Evolutionary conservation across 805 yeast genomes (phyloP), one percentile per base, ranked within the genome.

Genomic region (Kurtzmaniella fragi): DNA sequence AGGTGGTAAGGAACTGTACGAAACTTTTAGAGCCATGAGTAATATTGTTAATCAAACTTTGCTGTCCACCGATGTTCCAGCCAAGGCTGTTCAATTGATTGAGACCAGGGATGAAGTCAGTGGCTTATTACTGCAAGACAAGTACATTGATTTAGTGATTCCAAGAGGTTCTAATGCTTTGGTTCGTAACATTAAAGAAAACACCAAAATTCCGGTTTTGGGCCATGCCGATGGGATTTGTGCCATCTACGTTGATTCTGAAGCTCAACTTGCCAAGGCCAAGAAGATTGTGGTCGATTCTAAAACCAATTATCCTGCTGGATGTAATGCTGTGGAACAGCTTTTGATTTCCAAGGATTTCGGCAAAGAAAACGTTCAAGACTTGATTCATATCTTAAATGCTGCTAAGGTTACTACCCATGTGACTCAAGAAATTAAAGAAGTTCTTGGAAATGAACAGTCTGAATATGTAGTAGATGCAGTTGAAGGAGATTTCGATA

Each of bases 191-290:
- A 90, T 93, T 60, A 93, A 95, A 64, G 73, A 77, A 17, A 78
- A 78, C 57, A 91, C 99, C 17, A 88, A 88, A 59, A 95, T 93
- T 51, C 98, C 99, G 4, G 99, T 93, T 6, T 66, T 93, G 56
- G 99, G 99, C 41, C 99, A 93, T 60, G 99, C 99, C 7, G 98
- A 93, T 62, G 99, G 99, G 34, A 83, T 91, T 44, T 93, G 99
- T 63, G 81, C 97, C 2, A 77, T 91, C 6, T 93, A 78, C 53
- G 71, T 91, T 17, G 95, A 90, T 58, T 76, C 74, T 41, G 78
- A 75, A 37, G 93, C 93, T 5, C 91, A 89, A 52, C 45, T 85
- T 10, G 75, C 61, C 11, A 89, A 86, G 77, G 95, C 97, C 0
- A 70, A 75, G 27, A 77, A 78, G 41, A 78, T 93, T 25, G 71